These are phyloP conservation scores for Carex arenaria DNA, from an alignment of 202 grass and related monocot species.

Conservation along the genomic window DNA sequence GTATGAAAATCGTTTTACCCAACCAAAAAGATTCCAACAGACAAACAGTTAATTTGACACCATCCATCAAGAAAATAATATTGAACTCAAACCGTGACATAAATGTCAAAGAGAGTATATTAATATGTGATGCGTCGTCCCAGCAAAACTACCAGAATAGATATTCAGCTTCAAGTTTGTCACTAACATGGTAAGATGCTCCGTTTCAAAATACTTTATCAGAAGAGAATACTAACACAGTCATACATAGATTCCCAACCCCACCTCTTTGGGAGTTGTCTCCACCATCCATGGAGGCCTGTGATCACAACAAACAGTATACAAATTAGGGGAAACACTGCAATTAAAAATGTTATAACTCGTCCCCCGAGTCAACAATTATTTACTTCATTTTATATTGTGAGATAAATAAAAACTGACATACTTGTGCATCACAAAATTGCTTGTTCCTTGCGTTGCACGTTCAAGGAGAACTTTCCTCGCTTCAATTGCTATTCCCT, in stretches of 20 bases:
- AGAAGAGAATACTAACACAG: background rate
- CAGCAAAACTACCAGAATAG: background rate
- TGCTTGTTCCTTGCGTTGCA: conserved; percentile 59
- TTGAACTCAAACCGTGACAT: background rate
- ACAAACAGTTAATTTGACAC: background rate
- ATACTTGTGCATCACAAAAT: conserved; percentile 82
- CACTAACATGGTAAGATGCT: background rate
- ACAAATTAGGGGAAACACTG: background rate
- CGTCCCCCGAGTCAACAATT: background rate
- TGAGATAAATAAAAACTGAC: conserved; percentile 14
- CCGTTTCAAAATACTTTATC: background rate
- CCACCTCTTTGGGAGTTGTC: conserved; percentile 71
- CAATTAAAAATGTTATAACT: background rate
- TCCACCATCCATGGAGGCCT: conserved; percentile 93
- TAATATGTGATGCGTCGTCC: background rate
- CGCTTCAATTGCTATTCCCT: conserved; percentile 75
- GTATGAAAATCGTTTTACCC: background rate
- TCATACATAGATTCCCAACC: conserved; percentile 80
- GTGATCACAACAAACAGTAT: conserved; percentile 31
- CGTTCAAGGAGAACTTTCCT: conserved; percentile 81
- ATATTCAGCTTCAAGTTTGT: background rate
- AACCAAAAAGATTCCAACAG: background rate
- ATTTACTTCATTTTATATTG: background rate
- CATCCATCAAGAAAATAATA: background rate
- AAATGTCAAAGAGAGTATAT: background rate